Evolutionary conservation across 805 yeast genomes (phyloP).

Genomic region (Phaffomyces opuntiae): DNA sequence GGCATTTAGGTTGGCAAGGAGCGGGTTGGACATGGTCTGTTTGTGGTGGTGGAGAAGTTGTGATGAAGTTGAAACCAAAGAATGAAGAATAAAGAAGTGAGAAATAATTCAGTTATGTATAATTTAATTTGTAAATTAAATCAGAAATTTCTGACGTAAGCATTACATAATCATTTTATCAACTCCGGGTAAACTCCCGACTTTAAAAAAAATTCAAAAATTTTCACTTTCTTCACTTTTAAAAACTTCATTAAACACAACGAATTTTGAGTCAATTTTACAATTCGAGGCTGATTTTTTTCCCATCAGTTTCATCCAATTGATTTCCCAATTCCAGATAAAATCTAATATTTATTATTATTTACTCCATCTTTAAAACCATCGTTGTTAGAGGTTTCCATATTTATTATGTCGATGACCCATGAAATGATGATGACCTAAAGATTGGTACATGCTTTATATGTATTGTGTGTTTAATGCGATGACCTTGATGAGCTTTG

Average conservation of each 20-base stretch:
- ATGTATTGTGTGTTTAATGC: too few species aligned
- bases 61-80: not conserved
- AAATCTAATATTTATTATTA: not conserved
- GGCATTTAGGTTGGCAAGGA: constrained; percentile 55
- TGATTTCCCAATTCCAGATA: not conserved
- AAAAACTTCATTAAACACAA: too few species aligned
- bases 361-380: constrained; percentile 64
- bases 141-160: too few species aligned
- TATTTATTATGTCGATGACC: constrained; percentile 38
- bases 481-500: too few species aligned
- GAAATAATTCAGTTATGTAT: not conserved
- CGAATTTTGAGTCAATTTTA: too few species aligned
- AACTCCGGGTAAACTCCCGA: too few species aligned
- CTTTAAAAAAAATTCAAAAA: too few species aligned
- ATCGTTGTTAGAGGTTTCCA: constrained; percentile 95
- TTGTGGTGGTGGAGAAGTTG: not conserved
- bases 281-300: not conserved
- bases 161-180: too few species aligned
- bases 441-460: constrained; percentile 57
- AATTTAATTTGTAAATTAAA: too few species aligned
- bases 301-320: not conserved
- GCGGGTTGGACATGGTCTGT: constrained; percentile 27
- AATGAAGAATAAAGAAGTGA: not conserved
- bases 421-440: constrained; percentile 98
- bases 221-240: too few species aligned